These are phyloP conservation scores for Rubia occidens DNA, from an alignment of 305 asterid genomes.

Conservation along the genomic window DNA sequence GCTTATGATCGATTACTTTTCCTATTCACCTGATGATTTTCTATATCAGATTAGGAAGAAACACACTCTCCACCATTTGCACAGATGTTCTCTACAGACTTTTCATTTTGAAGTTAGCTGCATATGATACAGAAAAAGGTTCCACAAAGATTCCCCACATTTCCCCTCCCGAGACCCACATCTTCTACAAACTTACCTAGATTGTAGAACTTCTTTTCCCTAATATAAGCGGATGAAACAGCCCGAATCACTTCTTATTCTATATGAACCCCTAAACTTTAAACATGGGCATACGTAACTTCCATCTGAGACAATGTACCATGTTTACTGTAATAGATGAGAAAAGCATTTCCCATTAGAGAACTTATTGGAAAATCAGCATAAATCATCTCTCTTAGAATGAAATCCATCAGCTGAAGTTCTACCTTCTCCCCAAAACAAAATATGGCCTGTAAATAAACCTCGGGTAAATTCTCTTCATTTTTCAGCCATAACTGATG, in stretches of 20 bases:
- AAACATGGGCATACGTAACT: conserved; percentile 60
- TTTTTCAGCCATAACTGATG: conserved; percentile 38
- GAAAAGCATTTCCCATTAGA: conserved; percentile 62
- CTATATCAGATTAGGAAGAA: conserved; percentile 48
- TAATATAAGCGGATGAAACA: conserved; percentile 57
- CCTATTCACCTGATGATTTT: not conserved
- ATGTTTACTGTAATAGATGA: conserved; percentile 46
- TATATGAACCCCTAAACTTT: conserved; percentile 67
- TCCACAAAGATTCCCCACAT: conserved; percentile 93
- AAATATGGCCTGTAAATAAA: conserved; percentile 38
- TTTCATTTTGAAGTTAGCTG: conserved; percentile 88
- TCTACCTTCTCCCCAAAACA: conserved; percentile 60
- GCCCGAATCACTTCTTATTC: conserved; percentile 85
- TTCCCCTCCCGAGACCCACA: conserved; percentile 80
- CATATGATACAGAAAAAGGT: conserved; percentile 66
- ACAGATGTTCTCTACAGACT: conserved; percentile 59
- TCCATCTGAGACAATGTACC: conserved; percentile 62
- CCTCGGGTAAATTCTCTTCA: conserved; percentile 25
- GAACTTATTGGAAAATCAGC: conserved; percentile 63
- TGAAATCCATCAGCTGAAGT: conserved; percentile 59
- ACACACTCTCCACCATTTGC: conserved; percentile 33
- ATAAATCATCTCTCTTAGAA: conserved; percentile 56
- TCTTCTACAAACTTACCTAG: conserved; percentile 62
- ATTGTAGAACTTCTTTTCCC: conserved; percentile 47
- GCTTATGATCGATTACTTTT: not conserved